Evolutionary conservation across 2,329 filamentous ascomycete genomes (phyloP).

Genomic region (Alternaria panax): DNA sequence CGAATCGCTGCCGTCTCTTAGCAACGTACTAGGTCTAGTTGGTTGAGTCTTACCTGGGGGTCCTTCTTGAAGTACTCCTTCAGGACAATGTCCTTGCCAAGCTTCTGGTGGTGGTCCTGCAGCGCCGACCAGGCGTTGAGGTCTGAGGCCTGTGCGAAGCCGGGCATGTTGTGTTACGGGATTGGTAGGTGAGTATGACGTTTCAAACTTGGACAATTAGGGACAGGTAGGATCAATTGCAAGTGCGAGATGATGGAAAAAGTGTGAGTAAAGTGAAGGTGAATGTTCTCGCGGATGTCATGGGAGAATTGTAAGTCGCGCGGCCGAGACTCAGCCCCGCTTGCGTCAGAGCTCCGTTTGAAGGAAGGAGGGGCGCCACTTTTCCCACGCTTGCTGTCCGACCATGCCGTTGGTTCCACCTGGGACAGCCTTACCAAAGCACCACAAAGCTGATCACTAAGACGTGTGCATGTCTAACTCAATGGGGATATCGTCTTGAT

Average conservation of each 20-base stretch:
- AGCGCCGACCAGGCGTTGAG: slow-evolving; percentile 89
- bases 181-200: slow-evolving; percentile 26
- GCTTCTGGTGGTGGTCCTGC: slow-evolving; percentile 84
- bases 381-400: slow-evolving; percentile 22
- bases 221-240: slow-evolving; percentile 21
- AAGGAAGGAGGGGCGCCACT: slow-evolving; percentile 23
- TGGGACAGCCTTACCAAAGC: slow-evolving; percentile 6
- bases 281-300: slow-evolving; percentile 16
- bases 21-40: not conserved
- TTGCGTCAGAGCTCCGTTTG: slow-evolving; percentile 35
- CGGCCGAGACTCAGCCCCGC: slow-evolving; percentile 29
- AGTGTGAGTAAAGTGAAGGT: slow-evolving; percentile 18
- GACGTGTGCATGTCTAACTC: slow-evolving; percentile 13
- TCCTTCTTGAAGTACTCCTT: slow-evolving; percentile 94
- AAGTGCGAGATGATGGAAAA: slow-evolving; percentile 20
- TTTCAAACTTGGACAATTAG: slow-evolving; percentile 16
- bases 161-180: slow-evolving; percentile 56
- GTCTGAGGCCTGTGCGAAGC: slow-evolving; percentile 83
- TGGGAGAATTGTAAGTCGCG: slow-evolving; percentile 21
- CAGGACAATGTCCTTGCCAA: slow-evolving; percentile 88
- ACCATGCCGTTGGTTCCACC: slow-evolving; percentile 33
- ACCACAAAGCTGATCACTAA: slow-evolving; percentile 39
- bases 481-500: slow-evolving; percentile 43
- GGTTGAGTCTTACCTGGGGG: slow-evolving; percentile 54
- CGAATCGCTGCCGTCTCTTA: slow-evolving; percentile 69